phyloP scores from a whole-genome alignment of 2,329 filamentous ascomycete genomes.

The Cladosporium sp. region DNA sequence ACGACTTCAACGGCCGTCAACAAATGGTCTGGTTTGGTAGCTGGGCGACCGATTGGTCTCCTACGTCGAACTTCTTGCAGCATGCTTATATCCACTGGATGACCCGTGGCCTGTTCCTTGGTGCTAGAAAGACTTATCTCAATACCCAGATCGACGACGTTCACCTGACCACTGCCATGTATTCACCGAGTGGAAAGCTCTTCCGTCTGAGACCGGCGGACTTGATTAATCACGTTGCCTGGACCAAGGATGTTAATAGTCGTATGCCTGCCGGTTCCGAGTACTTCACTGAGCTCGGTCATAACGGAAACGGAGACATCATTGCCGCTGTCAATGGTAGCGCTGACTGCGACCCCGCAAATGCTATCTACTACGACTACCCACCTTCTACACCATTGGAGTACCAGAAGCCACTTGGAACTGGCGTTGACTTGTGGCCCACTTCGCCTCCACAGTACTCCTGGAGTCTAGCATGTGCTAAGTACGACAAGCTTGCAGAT shows the following conservation, averaged over 20 bases:
- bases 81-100: conserved; percentile 61
- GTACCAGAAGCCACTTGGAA: conserved; percentile 43
- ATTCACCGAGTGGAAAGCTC: conserved; percentile 40
- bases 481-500: conserved; percentile 46
- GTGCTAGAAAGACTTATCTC: conserved; percentile 52
- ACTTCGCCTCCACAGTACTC: conserved; percentile 40
- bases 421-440: conserved; percentile 37
- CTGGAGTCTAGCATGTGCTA: conserved; percentile 49
- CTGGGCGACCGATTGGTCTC: conserved; percentile 51
- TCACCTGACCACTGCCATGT: conserved; percentile 47
- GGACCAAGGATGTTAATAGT: conserved; percentile 39
- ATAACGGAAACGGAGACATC: conserved; percentile 54
- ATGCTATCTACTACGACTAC: conserved; percentile 36
- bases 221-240: conserved; percentile 44
- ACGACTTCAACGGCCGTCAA: conserved; percentile 53
- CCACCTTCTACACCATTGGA: conserved; percentile 41
- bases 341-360: conserved; percentile 27
- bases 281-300: conserved; percentile 52
- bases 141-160: conserved; percentile 61
- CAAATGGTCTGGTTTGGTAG: conserved; percentile 60
- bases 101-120: conserved; percentile 55
- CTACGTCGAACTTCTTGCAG: conserved; percentile 55
- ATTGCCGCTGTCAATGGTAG: not conserved
- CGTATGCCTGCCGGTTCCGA: conserved; percentile 50
- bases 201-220: conserved; percentile 50